Conservation (phyloP, 495 filamentous ascomycete genomes). For the Hypoxylon rickii region DNA sequence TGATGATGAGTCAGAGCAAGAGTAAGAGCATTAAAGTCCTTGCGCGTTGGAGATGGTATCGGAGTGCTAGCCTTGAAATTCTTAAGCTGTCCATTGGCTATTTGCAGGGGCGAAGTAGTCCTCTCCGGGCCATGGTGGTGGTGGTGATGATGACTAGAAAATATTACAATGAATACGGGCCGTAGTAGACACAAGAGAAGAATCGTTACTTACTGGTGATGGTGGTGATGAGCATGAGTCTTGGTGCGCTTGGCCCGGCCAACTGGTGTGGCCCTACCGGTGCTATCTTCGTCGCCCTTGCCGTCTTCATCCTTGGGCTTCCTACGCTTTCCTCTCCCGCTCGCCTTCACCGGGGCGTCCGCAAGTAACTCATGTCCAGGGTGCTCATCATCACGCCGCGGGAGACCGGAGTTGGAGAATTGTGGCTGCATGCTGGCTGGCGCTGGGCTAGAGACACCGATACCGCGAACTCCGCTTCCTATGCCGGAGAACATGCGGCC, state of each 20-base stretch:
- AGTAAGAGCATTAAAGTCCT: slow-evolving; percentile 48
- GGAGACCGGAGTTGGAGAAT: slow-evolving; percentile 44
- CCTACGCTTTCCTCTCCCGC: slow-evolving; percentile 59
- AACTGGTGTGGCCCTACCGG: slow-evolving; percentile 55
- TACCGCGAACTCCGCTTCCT: slow-evolving; percentile 78
- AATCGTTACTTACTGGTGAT: slow-evolving; percentile 58
- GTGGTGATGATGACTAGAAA: slow-evolving; percentile 67
- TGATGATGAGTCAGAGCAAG: slow-evolving; percentile 46
- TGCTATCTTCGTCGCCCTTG: slow-evolving; percentile 63
- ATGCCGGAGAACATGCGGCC: slow-evolving; percentile 90
- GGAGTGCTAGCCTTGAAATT: slow-evolving; percentile 53
- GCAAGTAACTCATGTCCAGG: slow-evolving; percentile 40
- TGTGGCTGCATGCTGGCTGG: slow-evolving; percentile 52
- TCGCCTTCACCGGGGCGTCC: slow-evolving; percentile 36
- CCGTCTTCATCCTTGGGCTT: slow-evolving; percentile 64
- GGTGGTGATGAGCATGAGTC: slow-evolving; percentile 64
- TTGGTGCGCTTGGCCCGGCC: slow-evolving; percentile 63
- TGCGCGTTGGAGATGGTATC: slow-evolving; percentile 61
- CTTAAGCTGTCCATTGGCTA: slow-evolving; percentile 45
- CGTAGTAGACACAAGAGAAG: slow-evolving; percentile 20
- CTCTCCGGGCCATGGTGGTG: slow-evolving; percentile 76
- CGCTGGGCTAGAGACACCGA: slow-evolving; percentile 53
- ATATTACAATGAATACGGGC: slow-evolving; percentile 37
- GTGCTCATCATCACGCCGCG: slow-evolving; percentile 54
- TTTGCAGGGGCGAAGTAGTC: slow-evolving; percentile 48